Conservation (phyloP, 2,329 filamentous ascomycete genomes). For the Anthostomella pinea region DNA sequence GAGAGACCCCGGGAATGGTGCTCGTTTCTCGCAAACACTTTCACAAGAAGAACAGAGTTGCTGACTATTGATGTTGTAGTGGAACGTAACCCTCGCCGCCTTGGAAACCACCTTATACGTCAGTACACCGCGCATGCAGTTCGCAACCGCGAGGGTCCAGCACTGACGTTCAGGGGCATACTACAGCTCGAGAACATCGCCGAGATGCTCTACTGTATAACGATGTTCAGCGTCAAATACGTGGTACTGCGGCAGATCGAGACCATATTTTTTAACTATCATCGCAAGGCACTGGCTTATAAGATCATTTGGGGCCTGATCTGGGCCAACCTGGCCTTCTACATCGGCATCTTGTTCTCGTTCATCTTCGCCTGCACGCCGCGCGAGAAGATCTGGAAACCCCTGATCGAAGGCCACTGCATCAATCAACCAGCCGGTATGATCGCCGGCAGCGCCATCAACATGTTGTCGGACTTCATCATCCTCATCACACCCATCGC, state of each 20-base stretch:
- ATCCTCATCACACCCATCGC: constrained; percentile 19
- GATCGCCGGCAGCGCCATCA: constrained; percentile 11
- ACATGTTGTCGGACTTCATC: constrained; percentile 19
- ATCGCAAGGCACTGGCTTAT: constrained; percentile 1
- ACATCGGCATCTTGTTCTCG: constrained; percentile 1
- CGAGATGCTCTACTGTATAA: constrained; percentile 8
- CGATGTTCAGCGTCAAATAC: constrained; percentile 10
- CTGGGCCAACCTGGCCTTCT: constrained; percentile 9
- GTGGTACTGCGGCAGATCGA: constrained; percentile 12
- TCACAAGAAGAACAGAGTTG: too few species aligned
- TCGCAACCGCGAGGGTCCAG: not conserved
- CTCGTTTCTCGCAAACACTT: too few species aligned
- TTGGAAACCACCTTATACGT: not conserved
- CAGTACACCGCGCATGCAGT: not conserved
- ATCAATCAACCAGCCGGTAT: constrained; percentile 4
- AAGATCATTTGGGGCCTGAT: constrained; percentile 4
- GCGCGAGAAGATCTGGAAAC: constrained; percentile 7
- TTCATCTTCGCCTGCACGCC: constrained; percentile 11
- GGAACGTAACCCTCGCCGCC: not conserved
- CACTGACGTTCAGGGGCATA: not conserved
- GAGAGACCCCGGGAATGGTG: too few species aligned
- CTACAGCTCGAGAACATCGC: constrained; percentile 4
- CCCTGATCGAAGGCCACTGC: constrained; percentile 8
- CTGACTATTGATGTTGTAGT: not conserved
- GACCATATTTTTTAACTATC: constrained; percentile 6